Conservation (phyloP, 148 eudicot species). For the Rheum nobile region DNA sequence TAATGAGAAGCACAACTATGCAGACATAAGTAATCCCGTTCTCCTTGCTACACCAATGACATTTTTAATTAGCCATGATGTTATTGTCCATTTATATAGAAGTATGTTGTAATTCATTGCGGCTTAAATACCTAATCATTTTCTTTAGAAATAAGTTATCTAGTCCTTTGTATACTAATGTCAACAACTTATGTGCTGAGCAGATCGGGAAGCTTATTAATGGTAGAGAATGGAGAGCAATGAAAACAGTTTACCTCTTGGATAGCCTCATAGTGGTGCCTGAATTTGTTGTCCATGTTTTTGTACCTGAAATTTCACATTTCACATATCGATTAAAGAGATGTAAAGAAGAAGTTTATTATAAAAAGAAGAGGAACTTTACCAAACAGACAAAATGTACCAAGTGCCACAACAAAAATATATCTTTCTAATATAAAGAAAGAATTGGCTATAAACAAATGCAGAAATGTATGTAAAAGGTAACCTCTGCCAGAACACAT, state of each 20-base stretch:
- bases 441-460: background rate
- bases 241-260: constrained; percentile 53
- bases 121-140: background rate
- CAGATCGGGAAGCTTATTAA: background rate
- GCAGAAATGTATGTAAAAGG: background rate
- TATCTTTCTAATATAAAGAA: background rate
- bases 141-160: background rate
- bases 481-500: constrained; percentile 86
- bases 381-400: background rate
- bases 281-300: constrained; percentile 53
- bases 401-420: background rate
- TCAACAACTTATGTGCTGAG: background rate
- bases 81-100: background rate
- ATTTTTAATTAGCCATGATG: background rate
- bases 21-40: background rate
- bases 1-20: too few relatives aligned
- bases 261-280: constrained; percentile 96
- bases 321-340: background rate
- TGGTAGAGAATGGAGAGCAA: background rate
- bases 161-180: background rate
- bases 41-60: background rate
- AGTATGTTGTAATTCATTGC: background rate
- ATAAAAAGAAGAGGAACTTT: background rate
- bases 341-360: too few relatives aligned
- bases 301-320: constrained; percentile 60